These are phyloP conservation scores for Croton setiger DNA, from an alignment of 441 rosid genomes.

Conservation along the genomic window DNA sequence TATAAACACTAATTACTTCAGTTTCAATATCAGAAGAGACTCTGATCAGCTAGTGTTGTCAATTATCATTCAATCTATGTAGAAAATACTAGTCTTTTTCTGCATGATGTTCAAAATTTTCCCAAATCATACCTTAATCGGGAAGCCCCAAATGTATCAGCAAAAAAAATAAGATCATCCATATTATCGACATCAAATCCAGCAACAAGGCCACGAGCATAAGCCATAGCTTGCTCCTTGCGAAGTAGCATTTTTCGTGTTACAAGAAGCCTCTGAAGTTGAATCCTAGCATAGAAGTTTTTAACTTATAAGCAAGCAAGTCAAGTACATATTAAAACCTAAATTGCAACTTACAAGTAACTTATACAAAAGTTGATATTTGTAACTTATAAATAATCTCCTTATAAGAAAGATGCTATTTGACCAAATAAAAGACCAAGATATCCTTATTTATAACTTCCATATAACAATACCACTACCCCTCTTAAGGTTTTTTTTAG, in stretches of 20 bases:
- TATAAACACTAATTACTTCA: constrained; percentile 11
- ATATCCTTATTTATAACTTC: no score
- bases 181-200: constrained; percentile 64
- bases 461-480: no score
- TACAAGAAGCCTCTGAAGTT: constrained; percentile 68
- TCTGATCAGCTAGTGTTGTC: background rate
- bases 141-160: constrained; percentile 74
- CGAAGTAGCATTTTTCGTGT: constrained; percentile 61
- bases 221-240: constrained; percentile 89
- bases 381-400: no score
- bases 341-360: no score
- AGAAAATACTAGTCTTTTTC: background rate
- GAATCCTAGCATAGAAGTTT: constrained; percentile 38
- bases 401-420: no score
- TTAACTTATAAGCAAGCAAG: no score
- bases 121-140: constrained; percentile 50
- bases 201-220: constrained; percentile 73
- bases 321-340: no score
- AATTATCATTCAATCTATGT: background rate
- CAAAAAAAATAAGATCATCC: constrained; percentile 67
- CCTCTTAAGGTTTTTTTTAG: no score
- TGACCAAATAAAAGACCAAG: no score
- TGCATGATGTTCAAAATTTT: background rate
- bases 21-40: background rate
- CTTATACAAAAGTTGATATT: no score